Percentiles rank a stretch among this genome's conserved stretches.
These are phyloP conservation scores for Carex littledalei DNA, from an alignment of 176 grass and related monocot genomes.

Conservation along the genomic window DNA sequence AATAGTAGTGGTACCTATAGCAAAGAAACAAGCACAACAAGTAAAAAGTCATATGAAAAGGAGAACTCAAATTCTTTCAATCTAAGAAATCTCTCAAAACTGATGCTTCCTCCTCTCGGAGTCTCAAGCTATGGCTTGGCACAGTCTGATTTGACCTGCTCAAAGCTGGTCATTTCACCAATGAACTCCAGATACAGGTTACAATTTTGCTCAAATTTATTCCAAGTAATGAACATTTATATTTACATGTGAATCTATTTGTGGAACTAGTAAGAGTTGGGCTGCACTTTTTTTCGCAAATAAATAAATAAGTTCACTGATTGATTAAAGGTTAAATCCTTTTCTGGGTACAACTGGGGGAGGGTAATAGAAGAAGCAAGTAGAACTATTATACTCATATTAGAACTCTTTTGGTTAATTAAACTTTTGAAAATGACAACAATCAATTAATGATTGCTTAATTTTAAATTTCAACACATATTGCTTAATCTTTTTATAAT, in stretches of 20 bases:
- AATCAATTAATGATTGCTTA: neutral
- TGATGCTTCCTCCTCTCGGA: conserved; percentile 78
- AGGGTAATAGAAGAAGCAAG: neutral
- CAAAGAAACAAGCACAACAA: conserved; percentile 1
- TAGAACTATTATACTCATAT: neutral
- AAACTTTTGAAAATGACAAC: neutral
- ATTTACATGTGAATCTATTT: neutral
- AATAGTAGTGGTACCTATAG: neutral
- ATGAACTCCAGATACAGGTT: conserved; percentile 86
- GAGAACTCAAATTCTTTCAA: conserved; percentile 45
- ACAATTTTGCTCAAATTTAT: neutral
- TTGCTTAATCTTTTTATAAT: neutral
- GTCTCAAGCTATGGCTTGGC: conserved; percentile 28
- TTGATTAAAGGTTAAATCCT: neutral
- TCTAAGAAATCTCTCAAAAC: conserved; percentile 70
- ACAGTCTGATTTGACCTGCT: conserved; percentile 8
- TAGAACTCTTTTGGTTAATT: neutral
- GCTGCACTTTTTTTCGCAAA: neutral
- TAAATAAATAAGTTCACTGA: neutral
- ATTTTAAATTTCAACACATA: neutral
- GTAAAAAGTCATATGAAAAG: neutral
- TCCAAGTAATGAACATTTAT: neutral
- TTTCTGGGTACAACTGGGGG: neutral
- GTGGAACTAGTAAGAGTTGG: neutral
- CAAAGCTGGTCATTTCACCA: conserved; percentile 50